Evolutionary conservation across 1,139 yeast species (phyloP).

Genomic region (Pichia sp.): DNA sequence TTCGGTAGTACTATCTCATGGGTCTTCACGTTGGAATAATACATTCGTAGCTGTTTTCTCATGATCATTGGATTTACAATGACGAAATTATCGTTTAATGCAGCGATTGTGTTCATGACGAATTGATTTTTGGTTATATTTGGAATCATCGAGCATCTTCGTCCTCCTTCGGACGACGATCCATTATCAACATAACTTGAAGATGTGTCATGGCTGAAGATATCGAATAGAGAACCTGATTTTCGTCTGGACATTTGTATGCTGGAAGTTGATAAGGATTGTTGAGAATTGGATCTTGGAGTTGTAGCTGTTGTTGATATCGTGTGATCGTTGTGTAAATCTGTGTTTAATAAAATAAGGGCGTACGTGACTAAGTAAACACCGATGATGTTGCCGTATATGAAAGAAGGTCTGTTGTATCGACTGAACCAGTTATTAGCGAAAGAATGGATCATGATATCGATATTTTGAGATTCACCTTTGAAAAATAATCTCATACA

Average conservation of each 20-base stretch:
- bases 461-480: conserved; percentile 86
- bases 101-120: conserved; percentile 52
- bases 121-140: conserved; percentile 42
- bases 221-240: conserved; percentile 3
- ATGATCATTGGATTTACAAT: conserved; percentile 6
- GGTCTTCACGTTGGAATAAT: conserved; percentile 4
- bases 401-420: conserved; percentile 40
- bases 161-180: not conserved
- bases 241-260: not conserved
- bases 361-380: conserved; percentile 76
- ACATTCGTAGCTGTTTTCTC: conserved; percentile 5
- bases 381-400: conserved; percentile 55
- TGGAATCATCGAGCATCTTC: not conserved
- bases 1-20: conserved; percentile 4
- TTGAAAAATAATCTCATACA: conserved; percentile 68
- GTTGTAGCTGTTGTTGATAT: not conserved
- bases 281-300: not conserved
- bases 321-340: conserved; percentile 48
- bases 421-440: conserved; percentile 64
- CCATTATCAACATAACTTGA: conserved; percentile 2
- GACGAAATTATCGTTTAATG: conserved; percentile 36
- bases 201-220: conserved; percentile 1
- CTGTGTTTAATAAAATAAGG: conserved; percentile 69
- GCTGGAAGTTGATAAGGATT: not conserved
- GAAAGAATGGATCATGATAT: conserved; percentile 67